A percentile compares a stretch with the other conserved stretches of the same genome.
Conservation (phyloP, 177 flowering plant genomes). For the Vitis hybrid region DNA sequence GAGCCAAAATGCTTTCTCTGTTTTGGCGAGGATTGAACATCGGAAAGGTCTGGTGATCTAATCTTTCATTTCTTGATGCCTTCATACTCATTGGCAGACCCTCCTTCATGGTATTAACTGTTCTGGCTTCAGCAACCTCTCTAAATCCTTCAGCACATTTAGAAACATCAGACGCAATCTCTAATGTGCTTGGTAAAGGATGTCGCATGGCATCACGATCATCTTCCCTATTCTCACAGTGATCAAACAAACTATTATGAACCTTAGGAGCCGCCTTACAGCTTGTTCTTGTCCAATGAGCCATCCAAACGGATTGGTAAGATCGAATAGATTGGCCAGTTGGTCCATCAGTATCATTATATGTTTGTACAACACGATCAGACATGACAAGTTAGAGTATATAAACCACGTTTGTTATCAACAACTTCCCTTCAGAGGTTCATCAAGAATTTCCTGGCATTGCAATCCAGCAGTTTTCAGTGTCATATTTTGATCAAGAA, state of each 20-base stretch:
- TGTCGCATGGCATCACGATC: slow-evolving; percentile 6
- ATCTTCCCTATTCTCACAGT: slow-evolving; percentile 21
- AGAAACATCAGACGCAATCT: slow-evolving; percentile 8
- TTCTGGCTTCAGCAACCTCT: slow-evolving; percentile 19
- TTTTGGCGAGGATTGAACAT: slow-evolving; percentile 15
- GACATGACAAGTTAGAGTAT: slow-evolving; percentile 31
- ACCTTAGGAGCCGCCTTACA: slow-evolving; percentile 18
- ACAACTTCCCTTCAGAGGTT: not conserved
- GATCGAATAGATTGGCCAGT: slow-evolving; percentile 22
- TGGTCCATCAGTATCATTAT: slow-evolving; percentile 18
- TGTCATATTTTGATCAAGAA: not conserved
- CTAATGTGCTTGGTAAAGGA: slow-evolving; percentile 5
- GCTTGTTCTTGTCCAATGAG: slow-evolving; percentile 45
- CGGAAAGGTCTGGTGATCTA: slow-evolving; percentile 21
- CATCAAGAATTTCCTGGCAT: slow-evolving; percentile 11
- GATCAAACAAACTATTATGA: slow-evolving; percentile 7
- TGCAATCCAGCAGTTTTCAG: not conserved
- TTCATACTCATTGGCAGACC: slow-evolving; percentile 12
- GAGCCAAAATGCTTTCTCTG: slow-evolving; percentile 10
- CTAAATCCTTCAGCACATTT: slow-evolving; percentile 14
- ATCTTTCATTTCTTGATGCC: slow-evolving; percentile 13
- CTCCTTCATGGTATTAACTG: slow-evolving; percentile 14
- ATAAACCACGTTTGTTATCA: not conserved
- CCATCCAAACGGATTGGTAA: slow-evolving; percentile 47
- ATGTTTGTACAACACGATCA: slow-evolving; percentile 22